phyloP scores from a whole-genome alignment of 2,329 filamentous ascomycete genomes.

The Aspergillus viridinutans region DNA sequence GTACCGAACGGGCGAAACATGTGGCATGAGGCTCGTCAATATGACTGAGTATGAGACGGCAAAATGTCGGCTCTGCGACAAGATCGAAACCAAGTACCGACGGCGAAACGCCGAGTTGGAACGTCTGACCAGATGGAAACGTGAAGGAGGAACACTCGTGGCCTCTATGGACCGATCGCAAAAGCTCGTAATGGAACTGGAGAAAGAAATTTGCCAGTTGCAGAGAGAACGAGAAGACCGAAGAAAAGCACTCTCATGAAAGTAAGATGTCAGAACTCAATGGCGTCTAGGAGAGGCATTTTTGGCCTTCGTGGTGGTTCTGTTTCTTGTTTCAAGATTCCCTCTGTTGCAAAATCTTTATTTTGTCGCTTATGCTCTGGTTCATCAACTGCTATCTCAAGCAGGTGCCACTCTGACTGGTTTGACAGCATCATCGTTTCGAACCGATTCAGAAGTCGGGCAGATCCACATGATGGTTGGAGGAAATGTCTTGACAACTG shows the following conservation, averaged over 20 bases:
- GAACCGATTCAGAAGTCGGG: constrained; percentile 22
- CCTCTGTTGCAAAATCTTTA: constrained; percentile 13
- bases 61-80: constrained; percentile 80
- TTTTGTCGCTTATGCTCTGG: constrained; percentile 14
- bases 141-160: constrained; percentile 59
- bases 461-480: constrained; percentile 19
- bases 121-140: constrained; percentile 72
- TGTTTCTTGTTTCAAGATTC: constrained; percentile 18
- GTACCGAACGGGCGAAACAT: constrained; percentile 93
- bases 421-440: constrained; percentile 23
- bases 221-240: constrained; percentile 50
- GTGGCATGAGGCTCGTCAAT: constrained; percentile 86
- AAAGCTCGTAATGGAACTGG: constrained; percentile 68
- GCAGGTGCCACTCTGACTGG: constrained; percentile 13
- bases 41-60: constrained; percentile 60
- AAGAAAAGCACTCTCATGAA: constrained; percentile 27
- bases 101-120: constrained; percentile 69
- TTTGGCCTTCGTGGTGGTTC: constrained; percentile 17
- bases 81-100: constrained; percentile 79
- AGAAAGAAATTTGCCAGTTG: constrained; percentile 65
- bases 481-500: constrained; percentile 16
- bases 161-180: constrained; percentile 63
- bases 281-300: constrained; percentile 8
- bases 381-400: constrained; percentile 27
- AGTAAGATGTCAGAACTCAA: not conserved